These are phyloP conservation scores for Senna tora DNA, from an alignment of 306 rosid genomes.

Conservation along the genomic window DNA sequence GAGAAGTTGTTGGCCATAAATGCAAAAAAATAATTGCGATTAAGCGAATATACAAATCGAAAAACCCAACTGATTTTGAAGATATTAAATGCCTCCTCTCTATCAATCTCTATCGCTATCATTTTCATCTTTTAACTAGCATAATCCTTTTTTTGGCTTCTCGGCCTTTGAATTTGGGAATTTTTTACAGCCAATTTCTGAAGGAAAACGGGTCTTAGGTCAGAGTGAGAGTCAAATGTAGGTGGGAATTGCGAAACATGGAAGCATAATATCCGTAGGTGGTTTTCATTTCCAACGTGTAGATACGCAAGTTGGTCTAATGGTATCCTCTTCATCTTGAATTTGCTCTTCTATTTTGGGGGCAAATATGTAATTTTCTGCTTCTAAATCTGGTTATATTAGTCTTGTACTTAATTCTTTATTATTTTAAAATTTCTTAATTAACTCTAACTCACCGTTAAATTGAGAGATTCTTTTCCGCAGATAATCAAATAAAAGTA, in stretches of 20 bases:
- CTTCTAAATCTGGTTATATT: too few relatives aligned
- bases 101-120: conserved; percentile 16
- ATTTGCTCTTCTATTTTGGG: too few relatives aligned
- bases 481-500: too few relatives aligned
- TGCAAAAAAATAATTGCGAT: conserved; percentile 35
- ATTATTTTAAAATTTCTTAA: too few relatives aligned
- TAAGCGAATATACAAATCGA: conserved; percentile 36
- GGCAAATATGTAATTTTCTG: too few relatives aligned
- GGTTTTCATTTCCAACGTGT: background rate
- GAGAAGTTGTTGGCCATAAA: conserved; percentile 45
- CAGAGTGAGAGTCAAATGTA: background rate
- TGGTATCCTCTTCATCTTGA: too few relatives aligned
- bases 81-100: conserved; percentile 39
- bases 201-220: background rate
- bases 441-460: too few relatives aligned
- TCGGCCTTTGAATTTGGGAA: background rate
- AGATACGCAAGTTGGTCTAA: too few relatives aligned
- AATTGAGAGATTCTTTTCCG: too few relatives aligned
- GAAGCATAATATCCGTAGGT: background rate
- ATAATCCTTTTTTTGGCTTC: background rate
- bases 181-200: background rate
- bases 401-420: too few relatives aligned
- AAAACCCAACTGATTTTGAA: conserved; percentile 45
- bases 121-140: conserved; percentile 16
- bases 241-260: background rate